Percentiles rank a stretch among this genome's conserved stretches.
phyloP scores from a whole-genome alignment of 805 yeast genomes.

The Zygosaccharomyces pseudorouxii region DNA sequence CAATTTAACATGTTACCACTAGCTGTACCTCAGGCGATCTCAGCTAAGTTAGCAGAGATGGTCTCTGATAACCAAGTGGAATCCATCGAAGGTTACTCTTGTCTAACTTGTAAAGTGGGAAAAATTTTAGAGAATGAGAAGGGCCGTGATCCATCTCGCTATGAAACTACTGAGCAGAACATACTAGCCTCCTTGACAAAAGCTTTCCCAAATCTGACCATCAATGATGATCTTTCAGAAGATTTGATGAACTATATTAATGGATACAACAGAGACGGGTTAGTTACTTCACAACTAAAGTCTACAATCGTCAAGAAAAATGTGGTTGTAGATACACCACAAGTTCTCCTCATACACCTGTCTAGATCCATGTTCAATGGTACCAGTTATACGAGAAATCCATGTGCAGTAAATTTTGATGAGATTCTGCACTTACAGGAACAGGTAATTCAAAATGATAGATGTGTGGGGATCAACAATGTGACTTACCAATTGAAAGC shows the following conservation, averaged over 20 bases:
- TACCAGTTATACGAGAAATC: conserved; percentile 62
- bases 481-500: conserved; percentile 60
- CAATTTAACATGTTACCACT: conserved; percentile 70
- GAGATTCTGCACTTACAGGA: conserved; percentile 52
- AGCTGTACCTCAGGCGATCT: conserved; percentile 57
- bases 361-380: conserved; percentile 78
- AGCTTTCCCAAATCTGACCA: conserved; percentile 39
- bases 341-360: conserved; percentile 70
- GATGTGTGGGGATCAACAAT: conserved; percentile 20
- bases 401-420: conserved; percentile 64
- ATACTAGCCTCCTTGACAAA: conserved; percentile 36
- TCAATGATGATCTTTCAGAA: conserved; percentile 62
- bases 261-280: conserved; percentile 41
- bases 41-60: conserved; percentile 49
- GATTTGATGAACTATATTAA: conserved; percentile 46
- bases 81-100: conserved; percentile 73
- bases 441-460: conserved; percentile 21
- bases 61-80: conserved; percentile 57
- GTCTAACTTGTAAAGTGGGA: conserved; percentile 60
- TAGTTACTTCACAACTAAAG: conserved; percentile 44
- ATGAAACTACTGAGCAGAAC: conserved; percentile 31
- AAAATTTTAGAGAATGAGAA: conserved; percentile 39
- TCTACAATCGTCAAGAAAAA: conserved; percentile 67
- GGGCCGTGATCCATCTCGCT: conserved; percentile 16
- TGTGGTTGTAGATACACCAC: conserved; percentile 60